Conservation (phyloP, 331 rosid genomes). For the Malus hybrid region DNA sequence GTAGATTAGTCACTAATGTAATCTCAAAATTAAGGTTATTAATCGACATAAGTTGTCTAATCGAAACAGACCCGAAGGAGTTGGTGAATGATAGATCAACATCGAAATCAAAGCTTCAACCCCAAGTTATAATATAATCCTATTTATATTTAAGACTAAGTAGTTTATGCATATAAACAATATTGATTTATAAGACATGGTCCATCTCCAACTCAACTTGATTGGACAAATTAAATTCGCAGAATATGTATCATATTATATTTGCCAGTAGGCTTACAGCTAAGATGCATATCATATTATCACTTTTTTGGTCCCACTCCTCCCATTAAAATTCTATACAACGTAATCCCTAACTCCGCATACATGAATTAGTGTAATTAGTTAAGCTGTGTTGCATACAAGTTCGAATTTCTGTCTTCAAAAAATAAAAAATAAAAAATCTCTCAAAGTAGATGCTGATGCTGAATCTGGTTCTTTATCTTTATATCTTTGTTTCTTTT, state of each 20-base stretch:
- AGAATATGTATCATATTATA: background rate
- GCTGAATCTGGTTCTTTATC: slow-evolving; percentile 2
- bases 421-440: too few relatives aligned
- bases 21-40: background rate
- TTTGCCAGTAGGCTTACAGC: slow-evolving; percentile 2
- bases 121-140: background rate
- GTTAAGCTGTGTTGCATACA: background rate
- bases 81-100: background rate
- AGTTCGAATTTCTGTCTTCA: background rate
- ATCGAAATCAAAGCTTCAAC: background rate
- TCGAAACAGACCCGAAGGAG: background rate
- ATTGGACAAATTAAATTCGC: slow-evolving; percentile 3
- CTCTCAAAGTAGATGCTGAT: background rate
- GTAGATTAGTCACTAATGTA: background rate
- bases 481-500: background rate
- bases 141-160: background rate
- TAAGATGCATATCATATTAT: slow-evolving; percentile 5
- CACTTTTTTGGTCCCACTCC: slow-evolving; percentile 2
- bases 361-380: too few relatives aligned
- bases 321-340: too few relatives aligned
- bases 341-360: too few relatives aligned
- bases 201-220: background rate
- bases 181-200: background rate
- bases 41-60: background rate
- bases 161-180: background rate